phyloP scores from a whole-genome alignment of 75 land plant genomes.

The Picea sitchensis region DNA sequence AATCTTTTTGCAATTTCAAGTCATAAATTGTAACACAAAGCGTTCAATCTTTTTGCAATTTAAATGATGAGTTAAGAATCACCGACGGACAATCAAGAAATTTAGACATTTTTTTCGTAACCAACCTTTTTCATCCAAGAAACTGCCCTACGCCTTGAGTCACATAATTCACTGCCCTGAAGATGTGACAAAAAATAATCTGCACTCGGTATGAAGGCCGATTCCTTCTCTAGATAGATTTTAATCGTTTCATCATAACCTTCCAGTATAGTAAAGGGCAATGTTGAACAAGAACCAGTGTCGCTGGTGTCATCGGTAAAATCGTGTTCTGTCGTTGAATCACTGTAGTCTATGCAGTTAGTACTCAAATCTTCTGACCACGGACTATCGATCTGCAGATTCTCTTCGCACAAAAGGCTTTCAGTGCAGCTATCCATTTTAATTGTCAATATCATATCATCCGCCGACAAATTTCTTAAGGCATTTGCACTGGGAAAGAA shows the following conservation, averaged over 20 bases:
- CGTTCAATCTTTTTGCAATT: neutral
- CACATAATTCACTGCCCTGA: neutral
- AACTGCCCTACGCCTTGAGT: constrained; percentile 17
- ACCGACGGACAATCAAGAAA: neutral
- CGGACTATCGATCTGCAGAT: neutral
- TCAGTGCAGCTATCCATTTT: neutral
- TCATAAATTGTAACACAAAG: neutral
- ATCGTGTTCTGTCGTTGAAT: too few relatives aligned
- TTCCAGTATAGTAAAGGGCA: constrained; percentile 6
- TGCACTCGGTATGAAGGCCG: constrained; percentile 6
- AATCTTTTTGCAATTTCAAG: neutral
- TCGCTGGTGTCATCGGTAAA: neutral
- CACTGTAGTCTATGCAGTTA: neutral
- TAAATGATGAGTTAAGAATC: neutral
- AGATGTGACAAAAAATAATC: constrained; percentile 13
- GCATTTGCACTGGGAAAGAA: too few relatives aligned
- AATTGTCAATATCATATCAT: neutral
- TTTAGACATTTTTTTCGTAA: neutral
- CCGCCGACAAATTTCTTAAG: neutral
- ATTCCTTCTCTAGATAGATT: constrained; percentile 21
- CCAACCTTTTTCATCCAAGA: neutral
- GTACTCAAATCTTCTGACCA: neutral
- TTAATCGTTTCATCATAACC: constrained; percentile 14
- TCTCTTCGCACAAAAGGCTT: neutral
- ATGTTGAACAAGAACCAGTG: too few relatives aligned